A percentile compares a stretch with the other conserved stretches of the same genome.
These are phyloP conservation scores for Earliella scabrosa DNA, from an alignment of 1,284 basidiomycete genomes.

Conservation along the genomic window DNA sequence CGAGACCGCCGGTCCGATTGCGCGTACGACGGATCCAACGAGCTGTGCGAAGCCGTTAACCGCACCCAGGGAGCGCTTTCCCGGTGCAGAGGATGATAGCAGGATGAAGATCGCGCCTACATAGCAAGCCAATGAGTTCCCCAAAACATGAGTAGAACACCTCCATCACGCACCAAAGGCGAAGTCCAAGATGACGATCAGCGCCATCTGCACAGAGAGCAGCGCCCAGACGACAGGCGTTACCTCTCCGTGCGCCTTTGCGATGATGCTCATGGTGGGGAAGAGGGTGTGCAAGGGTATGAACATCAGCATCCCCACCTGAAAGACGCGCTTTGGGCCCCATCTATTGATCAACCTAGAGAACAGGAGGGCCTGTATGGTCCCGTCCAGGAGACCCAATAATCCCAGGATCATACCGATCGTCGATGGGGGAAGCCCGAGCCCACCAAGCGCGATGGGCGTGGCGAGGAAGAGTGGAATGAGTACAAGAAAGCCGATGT, in stretches of 20 bases:
- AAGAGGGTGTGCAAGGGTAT: conserved; percentile 58
- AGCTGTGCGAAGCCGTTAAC: conserved; percentile 65
- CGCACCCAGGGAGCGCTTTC: background rate
- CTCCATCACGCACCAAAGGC: conserved; percentile 42
- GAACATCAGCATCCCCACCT: conserved; percentile 50
- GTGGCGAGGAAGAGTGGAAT: conserved; percentile 72
- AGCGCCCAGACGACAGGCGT: conserved; percentile 35
- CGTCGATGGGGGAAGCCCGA: conserved; percentile 59
- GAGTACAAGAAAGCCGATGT: conserved; percentile 67
- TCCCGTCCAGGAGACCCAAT: conserved; percentile 61
- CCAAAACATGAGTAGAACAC: background rate
- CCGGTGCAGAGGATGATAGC: background rate
- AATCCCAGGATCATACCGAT: conserved; percentile 63
- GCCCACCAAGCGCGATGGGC: conserved; percentile 67
- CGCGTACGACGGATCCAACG: conserved; percentile 50
- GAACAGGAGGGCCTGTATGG: conserved; percentile 64
- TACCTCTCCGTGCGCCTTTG: conserved; percentile 29
- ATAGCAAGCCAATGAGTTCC: background rate
- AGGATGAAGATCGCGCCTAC: conserved; percentile 46
- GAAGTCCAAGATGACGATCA: conserved; percentile 37
- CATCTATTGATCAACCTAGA: conserved; percentile 52
- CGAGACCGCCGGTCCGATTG: conserved; percentile 72
- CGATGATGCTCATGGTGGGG: conserved; percentile 55
- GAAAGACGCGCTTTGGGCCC: conserved; percentile 63
- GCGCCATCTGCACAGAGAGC: conserved; percentile 34